phyloP scores from a whole-genome alignment of 2,329 filamentous ascomycete species.

The Cryphonectria nitschkei region DNA sequence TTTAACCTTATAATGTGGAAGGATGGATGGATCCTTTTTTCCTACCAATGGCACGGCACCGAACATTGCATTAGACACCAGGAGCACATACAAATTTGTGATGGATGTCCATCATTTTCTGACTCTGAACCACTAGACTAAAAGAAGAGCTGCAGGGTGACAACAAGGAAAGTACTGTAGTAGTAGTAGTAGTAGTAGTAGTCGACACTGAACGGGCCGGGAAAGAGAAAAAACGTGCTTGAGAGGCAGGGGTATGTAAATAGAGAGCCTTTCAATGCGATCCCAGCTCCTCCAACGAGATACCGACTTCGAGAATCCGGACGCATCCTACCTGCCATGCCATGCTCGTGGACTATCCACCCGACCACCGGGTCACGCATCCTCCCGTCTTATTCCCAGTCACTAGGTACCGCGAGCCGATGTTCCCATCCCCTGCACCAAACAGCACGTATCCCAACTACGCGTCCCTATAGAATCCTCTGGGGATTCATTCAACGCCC shows the following conservation, averaged over 20 bases:
- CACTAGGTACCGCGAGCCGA: constrained; percentile 26
- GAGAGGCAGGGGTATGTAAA: constrained; percentile 30
- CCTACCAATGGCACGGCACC: not conserved
- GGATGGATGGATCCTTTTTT: not conserved
- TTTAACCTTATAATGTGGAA: not conserved
- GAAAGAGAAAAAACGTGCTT: constrained; percentile 29
- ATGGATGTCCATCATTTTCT: constrained; percentile 31
- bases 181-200: constrained; percentile 7
- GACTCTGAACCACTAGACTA: constrained; percentile 28
- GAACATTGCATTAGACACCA: not conserved
- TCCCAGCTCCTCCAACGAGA: constrained; percentile 29
- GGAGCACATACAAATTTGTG: constrained; percentile 4
- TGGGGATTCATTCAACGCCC: constrained; percentile 25
- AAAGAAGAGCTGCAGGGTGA: constrained; percentile 29
- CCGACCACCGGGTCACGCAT: constrained; percentile 12
- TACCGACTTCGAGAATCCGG: constrained; percentile 26
- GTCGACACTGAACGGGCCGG: constrained; percentile 29
- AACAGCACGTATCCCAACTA: constrained; percentile 21
- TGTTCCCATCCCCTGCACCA: constrained; percentile 21
- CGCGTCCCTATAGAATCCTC: constrained; percentile 21
- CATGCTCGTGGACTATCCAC: constrained; percentile 23
- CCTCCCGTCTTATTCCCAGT: constrained; percentile 21
- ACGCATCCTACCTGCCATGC: constrained; percentile 25
- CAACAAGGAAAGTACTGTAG: constrained; percentile 30
- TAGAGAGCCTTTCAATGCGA: constrained; percentile 31